Evolutionary conservation across 2,329 filamentous ascomycete species (phyloP).

Genomic region (Fonsecaea nubica): DNA sequence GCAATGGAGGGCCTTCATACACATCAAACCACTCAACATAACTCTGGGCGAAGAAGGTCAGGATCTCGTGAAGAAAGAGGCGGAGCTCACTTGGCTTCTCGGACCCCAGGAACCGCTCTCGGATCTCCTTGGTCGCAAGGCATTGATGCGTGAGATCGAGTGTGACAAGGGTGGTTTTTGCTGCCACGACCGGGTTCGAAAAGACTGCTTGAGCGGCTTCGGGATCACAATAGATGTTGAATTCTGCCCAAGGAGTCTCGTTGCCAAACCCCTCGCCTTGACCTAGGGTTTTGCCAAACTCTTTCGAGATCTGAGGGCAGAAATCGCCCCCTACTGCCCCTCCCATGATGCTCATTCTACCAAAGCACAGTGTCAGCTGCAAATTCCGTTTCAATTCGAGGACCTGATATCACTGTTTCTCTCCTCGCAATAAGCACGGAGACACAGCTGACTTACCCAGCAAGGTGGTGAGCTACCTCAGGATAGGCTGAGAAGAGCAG

Average conservation of each 20-base stretch:
- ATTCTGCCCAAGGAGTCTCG: slow-evolving; percentile 72
- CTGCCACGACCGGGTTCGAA: slow-evolving; percentile 68
- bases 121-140: slow-evolving; percentile 75
- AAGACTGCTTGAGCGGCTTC: slow-evolving; percentile 82
- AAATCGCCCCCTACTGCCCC: slow-evolving; percentile 82
- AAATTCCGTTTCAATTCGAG: not conserved
- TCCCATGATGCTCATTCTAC: slow-evolving; percentile 81
- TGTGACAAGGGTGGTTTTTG: slow-evolving; percentile 80
- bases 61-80: slow-evolving; percentile 80
- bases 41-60: slow-evolving; percentile 87
- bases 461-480: slow-evolving; percentile 73
- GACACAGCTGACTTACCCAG: slow-evolving; percentile 55
- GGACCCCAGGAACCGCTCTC: slow-evolving; percentile 69
- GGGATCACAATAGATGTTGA: slow-evolving; percentile 88
- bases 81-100: slow-evolving; percentile 62
- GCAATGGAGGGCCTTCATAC: slow-evolving; percentile 79
- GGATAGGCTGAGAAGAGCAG: slow-evolving; percentile 76
- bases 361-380: slow-evolving; percentile 2
- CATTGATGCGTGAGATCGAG: slow-evolving; percentile 91
- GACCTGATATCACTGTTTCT: not conserved
- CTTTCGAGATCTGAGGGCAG: slow-evolving; percentile 72
- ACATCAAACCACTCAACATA: slow-evolving; percentile 83
- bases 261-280: slow-evolving; percentile 59
- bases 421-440: not conserved
- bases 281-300: slow-evolving; percentile 56